Percentiles rank a stretch among this genome's conserved stretches.
These are phyloP conservation scores for Eutrema heterophyllum DNA, from an alignment of 345 rosid genomes.

Conservation along the genomic window DNA sequence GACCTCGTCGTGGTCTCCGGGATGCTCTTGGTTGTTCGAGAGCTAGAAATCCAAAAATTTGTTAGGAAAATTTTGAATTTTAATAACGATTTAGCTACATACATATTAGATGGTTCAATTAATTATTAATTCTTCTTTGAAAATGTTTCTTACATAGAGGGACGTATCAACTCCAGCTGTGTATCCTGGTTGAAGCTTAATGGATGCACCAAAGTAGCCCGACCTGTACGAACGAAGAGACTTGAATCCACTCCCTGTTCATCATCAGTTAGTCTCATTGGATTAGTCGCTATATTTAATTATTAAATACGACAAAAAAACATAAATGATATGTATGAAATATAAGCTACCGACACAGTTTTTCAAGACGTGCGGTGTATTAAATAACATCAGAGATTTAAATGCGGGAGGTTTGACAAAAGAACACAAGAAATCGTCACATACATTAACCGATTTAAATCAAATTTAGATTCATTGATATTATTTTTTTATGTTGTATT, in stretches of 20 bases:
- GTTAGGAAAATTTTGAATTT: neutral
- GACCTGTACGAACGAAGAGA: constrained; percentile 57
- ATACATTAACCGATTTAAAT: neutral
- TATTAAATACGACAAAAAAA: neutral
- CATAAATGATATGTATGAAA: neutral
- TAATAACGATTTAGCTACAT: neutral
- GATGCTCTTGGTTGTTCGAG: constrained; percentile 77
- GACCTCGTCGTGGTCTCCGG: constrained; percentile 81
- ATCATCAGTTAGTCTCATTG: neutral
- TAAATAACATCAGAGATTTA: neutral
- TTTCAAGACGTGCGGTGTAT: constrained; percentile 2
- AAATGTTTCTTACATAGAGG: constrained; percentile 47
- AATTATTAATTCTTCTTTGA: neutral
- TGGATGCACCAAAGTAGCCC: constrained; percentile 79
- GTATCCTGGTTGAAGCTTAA: constrained; percentile 85
- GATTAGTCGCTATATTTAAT: neutral
- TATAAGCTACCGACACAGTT: constrained; percentile 10
- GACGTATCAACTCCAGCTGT: constrained; percentile 94
- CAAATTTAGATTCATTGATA: neutral
- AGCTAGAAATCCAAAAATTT: constrained; percentile 42
- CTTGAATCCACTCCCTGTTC: constrained; percentile 91
- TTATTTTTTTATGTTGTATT: neutral
- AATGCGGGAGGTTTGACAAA: neutral
- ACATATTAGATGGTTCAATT: neutral
- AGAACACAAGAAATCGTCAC: neutral